phyloP scores from a whole-genome alignment of 768 basidiomycete species.

The Mycena olivaceomarginata region DNA sequence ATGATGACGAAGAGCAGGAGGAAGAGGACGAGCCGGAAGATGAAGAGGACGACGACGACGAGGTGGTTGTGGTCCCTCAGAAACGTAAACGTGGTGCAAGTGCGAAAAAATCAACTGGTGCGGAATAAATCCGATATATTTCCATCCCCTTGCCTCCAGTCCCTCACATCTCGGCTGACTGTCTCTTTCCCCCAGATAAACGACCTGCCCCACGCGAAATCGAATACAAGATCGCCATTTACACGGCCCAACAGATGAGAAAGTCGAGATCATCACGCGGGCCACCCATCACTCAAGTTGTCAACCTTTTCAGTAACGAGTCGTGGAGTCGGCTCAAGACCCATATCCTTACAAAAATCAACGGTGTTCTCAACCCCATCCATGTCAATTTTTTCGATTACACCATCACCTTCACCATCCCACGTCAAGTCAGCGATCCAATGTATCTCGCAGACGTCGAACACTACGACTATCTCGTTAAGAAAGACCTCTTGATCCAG shows the following conservation, averaged over 20 bases:
- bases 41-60: too few relatives aligned
- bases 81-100: too few relatives aligned
- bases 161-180: too few relatives aligned
- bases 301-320: background rate
- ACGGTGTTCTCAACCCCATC: background rate
- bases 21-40: background rate
- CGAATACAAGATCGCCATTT: background rate
- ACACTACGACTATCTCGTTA: background rate
- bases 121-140: background rate
- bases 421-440: slow-evolving; percentile 7
- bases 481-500: background rate
- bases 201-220: background rate
- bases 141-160: background rate
- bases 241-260: background rate
- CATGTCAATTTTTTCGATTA: background rate
- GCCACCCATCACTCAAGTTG: background rate
- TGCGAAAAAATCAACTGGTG: background rate
- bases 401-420: slow-evolving; percentile 14
- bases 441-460: background rate
- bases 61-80: background rate
- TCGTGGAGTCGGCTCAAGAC: background rate
- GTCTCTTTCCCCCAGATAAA: background rate
- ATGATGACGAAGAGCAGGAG: too few relatives aligned
- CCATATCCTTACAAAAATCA: background rate
- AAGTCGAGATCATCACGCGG: background rate